These are phyloP conservation scores for Paramyrothecium roridum DNA, from an alignment of 2,329 filamentous ascomycete genomes.

Conservation along the genomic window DNA sequence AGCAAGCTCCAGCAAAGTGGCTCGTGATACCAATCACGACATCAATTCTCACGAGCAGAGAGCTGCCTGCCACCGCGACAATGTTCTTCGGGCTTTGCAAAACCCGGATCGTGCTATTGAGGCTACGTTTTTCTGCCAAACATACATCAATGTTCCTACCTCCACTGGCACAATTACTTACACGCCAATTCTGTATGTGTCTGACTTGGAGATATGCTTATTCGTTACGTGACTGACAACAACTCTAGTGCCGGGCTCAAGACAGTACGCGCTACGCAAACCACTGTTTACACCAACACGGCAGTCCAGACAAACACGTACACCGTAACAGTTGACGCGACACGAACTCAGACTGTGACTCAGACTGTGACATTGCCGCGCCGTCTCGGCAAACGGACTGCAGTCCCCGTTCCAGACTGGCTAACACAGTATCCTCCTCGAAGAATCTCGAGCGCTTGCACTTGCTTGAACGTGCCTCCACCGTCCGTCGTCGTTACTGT, in stretches of 20 bases:
- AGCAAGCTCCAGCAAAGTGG: no score
- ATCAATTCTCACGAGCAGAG: not conserved
- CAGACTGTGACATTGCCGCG: not conserved
- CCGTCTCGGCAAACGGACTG: not conserved
- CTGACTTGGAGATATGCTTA: not conserved
- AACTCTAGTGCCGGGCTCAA: not conserved
- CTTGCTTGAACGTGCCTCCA: not conserved
- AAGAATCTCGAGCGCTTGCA: not conserved
- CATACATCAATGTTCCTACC: not conserved
- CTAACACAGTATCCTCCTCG: not conserved
- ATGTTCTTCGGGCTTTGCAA: not conserved
- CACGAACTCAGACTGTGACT: not conserved
- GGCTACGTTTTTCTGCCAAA: not conserved
- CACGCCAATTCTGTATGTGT: not conserved
- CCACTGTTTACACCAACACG: not conserved
- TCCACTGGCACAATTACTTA: not conserved
- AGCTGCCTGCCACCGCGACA: not conserved
- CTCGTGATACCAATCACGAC: not conserved
- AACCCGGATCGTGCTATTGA: not conserved
- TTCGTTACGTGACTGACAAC: not conserved
- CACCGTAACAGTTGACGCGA: not conserved
- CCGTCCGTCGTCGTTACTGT: not conserved
- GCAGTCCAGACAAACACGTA: not conserved
- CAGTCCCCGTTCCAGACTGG: not conserved
- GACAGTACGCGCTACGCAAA: not conserved